Percentiles rank a stretch among this genome's conserved stretches.
These are phyloP conservation scores for Syzygium aqueum DNA, from an alignment of 345 rosid species.

Conservation along the genomic window DNA sequence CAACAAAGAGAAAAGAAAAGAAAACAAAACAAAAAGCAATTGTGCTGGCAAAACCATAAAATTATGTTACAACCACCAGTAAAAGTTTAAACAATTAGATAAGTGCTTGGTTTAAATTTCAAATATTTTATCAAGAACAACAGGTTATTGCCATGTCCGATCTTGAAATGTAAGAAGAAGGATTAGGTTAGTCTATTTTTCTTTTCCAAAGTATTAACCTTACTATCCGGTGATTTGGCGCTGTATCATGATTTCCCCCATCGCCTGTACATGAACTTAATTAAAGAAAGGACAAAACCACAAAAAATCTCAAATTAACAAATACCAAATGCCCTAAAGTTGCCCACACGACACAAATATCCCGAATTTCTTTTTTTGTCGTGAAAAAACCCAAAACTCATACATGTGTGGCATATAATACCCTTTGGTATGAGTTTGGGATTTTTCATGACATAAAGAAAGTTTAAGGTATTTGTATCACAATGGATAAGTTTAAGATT, in stretches of 20 bases:
- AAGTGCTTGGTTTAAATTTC: not conserved
- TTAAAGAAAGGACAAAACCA: not conserved
- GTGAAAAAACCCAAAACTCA: too few relatives aligned
- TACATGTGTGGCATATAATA: too few relatives aligned
- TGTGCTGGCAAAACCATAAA: not conserved
- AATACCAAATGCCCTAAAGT: too few relatives aligned
- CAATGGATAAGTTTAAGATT: too few relatives aligned
- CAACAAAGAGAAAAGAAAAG: not conserved
- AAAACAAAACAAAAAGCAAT: not conserved
- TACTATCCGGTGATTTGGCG: not conserved
- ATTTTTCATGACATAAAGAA: too few relatives aligned
- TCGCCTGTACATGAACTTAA: not conserved
- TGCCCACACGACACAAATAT: too few relatives aligned
- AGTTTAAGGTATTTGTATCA: too few relatives aligned
- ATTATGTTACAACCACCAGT: not conserved
- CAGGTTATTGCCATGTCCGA: not conserved
- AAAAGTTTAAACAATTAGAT: not conserved
- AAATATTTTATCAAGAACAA: not conserved
- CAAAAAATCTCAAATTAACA: too few relatives aligned
- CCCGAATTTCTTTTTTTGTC: too few relatives aligned
- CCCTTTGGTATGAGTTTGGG: too few relatives aligned
- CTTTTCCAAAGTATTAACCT: not conserved
- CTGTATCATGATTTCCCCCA: not conserved
- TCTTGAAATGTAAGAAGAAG: not conserved
- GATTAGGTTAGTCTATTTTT: not conserved